Percentiles rank a stretch among this genome's conserved stretches.
Conservation (phyloP, 2,329 filamentous ascomycete species). For the Dactylellina leptospora region DNA sequence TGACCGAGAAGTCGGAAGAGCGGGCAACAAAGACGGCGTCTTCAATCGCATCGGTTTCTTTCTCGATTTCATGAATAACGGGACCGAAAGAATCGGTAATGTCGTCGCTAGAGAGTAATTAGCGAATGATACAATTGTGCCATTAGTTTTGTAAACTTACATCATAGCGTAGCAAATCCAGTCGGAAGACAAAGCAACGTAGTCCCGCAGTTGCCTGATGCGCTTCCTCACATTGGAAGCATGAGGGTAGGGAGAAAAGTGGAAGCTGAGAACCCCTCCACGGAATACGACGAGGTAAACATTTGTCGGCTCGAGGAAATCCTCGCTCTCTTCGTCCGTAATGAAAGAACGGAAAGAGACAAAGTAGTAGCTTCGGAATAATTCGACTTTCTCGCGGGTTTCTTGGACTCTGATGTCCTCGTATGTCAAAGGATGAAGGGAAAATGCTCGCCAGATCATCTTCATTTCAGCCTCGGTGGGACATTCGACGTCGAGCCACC, state of each 20-base stretch:
- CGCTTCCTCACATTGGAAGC: slow-evolving; percentile 93
- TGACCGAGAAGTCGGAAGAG: slow-evolving; percentile 83
- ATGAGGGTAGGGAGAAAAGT: slow-evolving; percentile 95
- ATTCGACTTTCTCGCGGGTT: slow-evolving; percentile 94
- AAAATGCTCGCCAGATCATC: slow-evolving; percentile 87
- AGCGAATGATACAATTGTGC: slow-evolving; percentile 2
- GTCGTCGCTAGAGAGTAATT: slow-evolving; percentile 81
- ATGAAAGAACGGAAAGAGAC: slow-evolving; percentile 98
- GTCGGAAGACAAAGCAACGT: slow-evolving; percentile 88
- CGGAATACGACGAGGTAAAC: slow-evolving; percentile 98
- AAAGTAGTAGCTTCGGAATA: slow-evolving; percentile 98
- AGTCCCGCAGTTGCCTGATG: slow-evolving; percentile 92
- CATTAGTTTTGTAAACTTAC: slow-evolving; percentile 23
- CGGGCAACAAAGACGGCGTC: slow-evolving; percentile 83
- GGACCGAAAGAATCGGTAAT: slow-evolving; percentile 97
- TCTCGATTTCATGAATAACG: slow-evolving; percentile 89
- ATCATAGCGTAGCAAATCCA: slow-evolving; percentile 90
- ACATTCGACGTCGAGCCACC: slow-evolving; percentile 92
- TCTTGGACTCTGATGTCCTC: slow-evolving; percentile 99
- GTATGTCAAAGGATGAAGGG: slow-evolving; percentile 91
- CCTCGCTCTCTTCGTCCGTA: slow-evolving; percentile 86
- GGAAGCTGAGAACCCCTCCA: slow-evolving; percentile 93
- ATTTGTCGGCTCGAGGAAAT: slow-evolving; percentile 94
- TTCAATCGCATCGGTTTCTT: slow-evolving; percentile 97
- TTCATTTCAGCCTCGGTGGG: slow-evolving; percentile 97